Percentiles rank a stretch among this genome's conserved stretches.
These are phyloP conservation scores for Debaryomyces castellii DNA, from an alignment of 805 yeast genomes.

Conservation along the genomic window DNA sequence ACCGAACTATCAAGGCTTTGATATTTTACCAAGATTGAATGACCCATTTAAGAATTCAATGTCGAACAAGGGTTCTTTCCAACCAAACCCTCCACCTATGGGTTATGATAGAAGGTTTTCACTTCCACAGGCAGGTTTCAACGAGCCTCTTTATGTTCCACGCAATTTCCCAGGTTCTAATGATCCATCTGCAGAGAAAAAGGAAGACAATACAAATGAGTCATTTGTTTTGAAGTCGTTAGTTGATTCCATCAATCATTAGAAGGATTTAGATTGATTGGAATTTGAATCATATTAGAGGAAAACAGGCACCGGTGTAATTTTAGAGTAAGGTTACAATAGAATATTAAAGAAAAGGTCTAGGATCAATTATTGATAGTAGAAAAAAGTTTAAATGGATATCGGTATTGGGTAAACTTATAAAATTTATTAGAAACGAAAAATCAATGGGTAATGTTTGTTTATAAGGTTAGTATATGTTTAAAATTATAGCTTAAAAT, in stretches of 20 bases:
- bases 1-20: conserved; percentile 3
- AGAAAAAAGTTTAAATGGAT: not conserved
- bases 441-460: not conserved
- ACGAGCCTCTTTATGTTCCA: conserved; percentile 7
- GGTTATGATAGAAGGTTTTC: conserved; percentile 5
- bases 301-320: not conserved
- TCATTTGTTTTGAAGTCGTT: conserved; percentile 38
- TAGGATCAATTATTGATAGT: not conserved
- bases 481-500: not conserved
- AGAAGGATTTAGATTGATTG: not conserved
- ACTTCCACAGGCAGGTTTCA: not conserved
- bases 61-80: not conserved
- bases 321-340: not conserved
- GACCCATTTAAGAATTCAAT: conserved; percentile 3
- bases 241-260: conserved; percentile 42
- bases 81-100: conserved; percentile 2
- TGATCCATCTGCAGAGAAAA: conserved; percentile 2
- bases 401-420: not conserved
- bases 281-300: not conserved
- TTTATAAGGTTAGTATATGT: not conserved
- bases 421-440: not conserved
- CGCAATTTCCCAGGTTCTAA: conserved; percentile 7
- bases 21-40: conserved; percentile 1
- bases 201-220: conserved; percentile 8
- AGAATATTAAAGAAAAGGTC: not conserved